Evolutionary conservation across 148 eudicot species (phyloP).

Genomic region (Nepenthes mirabilis): DNA sequence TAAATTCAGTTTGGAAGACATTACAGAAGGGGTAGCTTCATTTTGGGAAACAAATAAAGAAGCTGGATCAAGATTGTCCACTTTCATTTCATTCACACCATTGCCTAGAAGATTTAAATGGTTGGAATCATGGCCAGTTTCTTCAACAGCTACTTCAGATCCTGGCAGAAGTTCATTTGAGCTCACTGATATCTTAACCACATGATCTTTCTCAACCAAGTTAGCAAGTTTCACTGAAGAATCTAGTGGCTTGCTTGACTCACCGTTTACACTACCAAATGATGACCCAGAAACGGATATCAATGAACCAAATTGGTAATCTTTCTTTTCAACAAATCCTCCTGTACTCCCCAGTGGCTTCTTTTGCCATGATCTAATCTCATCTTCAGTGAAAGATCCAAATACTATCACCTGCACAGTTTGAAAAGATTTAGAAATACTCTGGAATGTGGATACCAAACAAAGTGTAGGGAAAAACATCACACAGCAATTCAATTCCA

Average conservation of each 20-base stretch:
- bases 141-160: conserved; percentile 18
- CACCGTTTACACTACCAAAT: conserved; percentile 24
- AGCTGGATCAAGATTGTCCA: conserved; percentile 16
- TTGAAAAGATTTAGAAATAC: background rate
- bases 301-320: conserved; percentile 32
- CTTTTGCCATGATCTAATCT: conserved; percentile 24
- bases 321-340: conserved; percentile 22
- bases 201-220: conserved; percentile 14
- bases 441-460: background rate
- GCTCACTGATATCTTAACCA: conserved; percentile 4
- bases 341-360: conserved; percentile 16
- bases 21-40: conserved; percentile 9
- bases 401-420: conserved; percentile 45
- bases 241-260: conserved; percentile 14
- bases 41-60: conserved; percentile 18
- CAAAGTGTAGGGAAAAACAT: background rate
- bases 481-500: background rate
- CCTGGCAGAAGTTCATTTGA: conserved; percentile 12
- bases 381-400: conserved; percentile 77
- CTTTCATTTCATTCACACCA: conserved; percentile 25
- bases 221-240: conserved; percentile 18
- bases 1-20: conserved; percentile 4
- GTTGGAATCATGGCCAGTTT: conserved; percentile 14
- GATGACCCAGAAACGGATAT: conserved; percentile 26
- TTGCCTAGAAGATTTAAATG: conserved; percentile 12